Conservation (phyloP, 495 filamentous ascomycete species). For the Aspergillus wentii region DNA sequence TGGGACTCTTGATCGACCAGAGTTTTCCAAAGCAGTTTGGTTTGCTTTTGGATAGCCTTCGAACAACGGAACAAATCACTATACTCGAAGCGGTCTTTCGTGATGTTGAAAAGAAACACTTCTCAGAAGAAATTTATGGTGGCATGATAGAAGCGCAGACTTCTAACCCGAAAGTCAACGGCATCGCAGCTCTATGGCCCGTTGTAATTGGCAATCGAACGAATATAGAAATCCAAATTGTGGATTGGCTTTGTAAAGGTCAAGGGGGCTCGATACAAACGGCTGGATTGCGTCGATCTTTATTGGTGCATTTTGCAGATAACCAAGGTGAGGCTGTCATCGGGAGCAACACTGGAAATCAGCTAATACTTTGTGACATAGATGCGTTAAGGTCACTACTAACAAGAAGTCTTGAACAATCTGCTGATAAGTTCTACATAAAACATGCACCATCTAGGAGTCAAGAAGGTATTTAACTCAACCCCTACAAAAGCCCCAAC, state of each 20-base stretch:
- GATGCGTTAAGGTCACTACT: constrained; percentile 53
- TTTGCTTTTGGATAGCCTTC: constrained; percentile 43
- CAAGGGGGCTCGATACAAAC: constrained; percentile 58
- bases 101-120: constrained; percentile 50
- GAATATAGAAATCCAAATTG: constrained; percentile 45
- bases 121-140: constrained; percentile 21
- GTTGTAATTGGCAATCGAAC: constrained; percentile 26
- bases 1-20: constrained; percentile 34
- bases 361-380: no score
- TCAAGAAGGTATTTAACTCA: constrained; percentile 67
- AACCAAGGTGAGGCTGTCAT: constrained; percentile 43
- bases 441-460: constrained; percentile 74
- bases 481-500: not conserved
- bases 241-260: constrained; percentile 60
- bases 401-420: constrained; percentile 63
- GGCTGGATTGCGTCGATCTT: constrained; percentile 58
- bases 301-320: constrained; percentile 56
- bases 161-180: constrained; percentile 18
- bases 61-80: constrained; percentile 52
- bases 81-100: constrained; percentile 55
- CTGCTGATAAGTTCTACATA: constrained; percentile 83
- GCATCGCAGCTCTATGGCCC: constrained; percentile 38
- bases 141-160: not conserved
- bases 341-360: no score
- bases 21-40: constrained; percentile 24